phyloP scores from a whole-genome alignment of 2,329 filamentous ascomycete genomes.

The Hymenoscyphus infarciens region DNA sequence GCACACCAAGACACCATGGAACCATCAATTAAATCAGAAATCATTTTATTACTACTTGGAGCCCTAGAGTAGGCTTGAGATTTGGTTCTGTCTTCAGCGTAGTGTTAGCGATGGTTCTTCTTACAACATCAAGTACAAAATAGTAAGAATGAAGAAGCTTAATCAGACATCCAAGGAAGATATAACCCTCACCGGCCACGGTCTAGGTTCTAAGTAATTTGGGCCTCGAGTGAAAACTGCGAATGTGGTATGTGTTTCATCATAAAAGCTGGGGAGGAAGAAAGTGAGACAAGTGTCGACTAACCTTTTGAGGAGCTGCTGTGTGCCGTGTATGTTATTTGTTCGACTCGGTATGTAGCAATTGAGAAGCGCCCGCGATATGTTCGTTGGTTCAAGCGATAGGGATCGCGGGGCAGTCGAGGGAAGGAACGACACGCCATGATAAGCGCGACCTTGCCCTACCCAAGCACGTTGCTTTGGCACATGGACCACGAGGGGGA shows the following conservation, averaged over 20 bases:
- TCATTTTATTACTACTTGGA: no score
- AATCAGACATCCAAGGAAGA: conserved; percentile 77
- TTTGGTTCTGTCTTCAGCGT: background rate
- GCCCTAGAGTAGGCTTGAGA: background rate
- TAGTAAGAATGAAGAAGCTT: conserved; percentile 17
- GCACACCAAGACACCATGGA: no score
- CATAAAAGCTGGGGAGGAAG: conserved; percentile 43
- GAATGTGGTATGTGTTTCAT: conserved; percentile 78
- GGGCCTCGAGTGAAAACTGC: conserved; percentile 84
- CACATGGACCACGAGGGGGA: background rate
- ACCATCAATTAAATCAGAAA: no score
- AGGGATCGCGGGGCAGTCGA: background rate
- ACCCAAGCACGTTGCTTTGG: background rate
- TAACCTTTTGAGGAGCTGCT: conserved; percentile 16
- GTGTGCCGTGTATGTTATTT: background rate
- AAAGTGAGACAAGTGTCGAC: conserved; percentile 15
- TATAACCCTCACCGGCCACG: conserved; percentile 63
- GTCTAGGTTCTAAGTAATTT: conserved; percentile 54
- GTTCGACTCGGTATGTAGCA: conserved; percentile 2
- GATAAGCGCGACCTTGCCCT: background rate
- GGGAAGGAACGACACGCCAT: background rate
- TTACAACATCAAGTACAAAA: background rate
- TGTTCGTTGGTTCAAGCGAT: background rate
- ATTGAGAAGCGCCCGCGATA: background rate
- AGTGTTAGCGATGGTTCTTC: background rate